Evolutionary conservation across 164 flowering plant genomes (phyloP).

Genomic region (Umbilicus rupestris): DNA sequence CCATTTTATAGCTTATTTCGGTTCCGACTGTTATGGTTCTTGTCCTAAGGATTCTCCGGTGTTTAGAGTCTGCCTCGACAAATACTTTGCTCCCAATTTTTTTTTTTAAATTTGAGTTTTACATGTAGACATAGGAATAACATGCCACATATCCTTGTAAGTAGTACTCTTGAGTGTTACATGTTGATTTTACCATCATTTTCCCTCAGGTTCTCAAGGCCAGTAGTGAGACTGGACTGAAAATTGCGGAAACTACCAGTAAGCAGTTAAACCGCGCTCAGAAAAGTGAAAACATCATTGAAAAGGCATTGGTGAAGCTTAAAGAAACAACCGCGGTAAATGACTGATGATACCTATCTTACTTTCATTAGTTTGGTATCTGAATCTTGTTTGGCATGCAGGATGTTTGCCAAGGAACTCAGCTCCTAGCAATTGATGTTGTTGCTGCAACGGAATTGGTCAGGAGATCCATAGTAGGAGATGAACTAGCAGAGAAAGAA

Average conservation of each 20-base stretch:
- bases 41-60: no score
- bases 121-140: background rate
- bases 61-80: no score
- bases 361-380: background rate
- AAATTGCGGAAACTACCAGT: constrained; percentile 17
- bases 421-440: constrained; percentile 85
- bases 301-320: constrained; percentile 66
- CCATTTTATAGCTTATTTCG: no score
- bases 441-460: constrained; percentile 74
- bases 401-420: constrained; percentile 98
- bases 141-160: background rate
- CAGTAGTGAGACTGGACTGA: constrained; percentile 17
- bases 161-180: no score
- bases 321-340: constrained; percentile 77
- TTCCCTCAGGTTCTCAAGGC: constrained; percentile 31
- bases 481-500: constrained; percentile 84
- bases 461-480: constrained; percentile 63
- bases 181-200: background rate
- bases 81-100: no score
- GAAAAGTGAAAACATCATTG: constrained; percentile 55
- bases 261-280: constrained; percentile 32
- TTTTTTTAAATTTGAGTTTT: no score
- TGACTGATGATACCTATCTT: background rate
- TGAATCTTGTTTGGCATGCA: constrained; percentile 17
- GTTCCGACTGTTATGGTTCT: no score